phyloP scores from a whole-genome alignment of 257 asterid species.

The Plantago major region DNA sequence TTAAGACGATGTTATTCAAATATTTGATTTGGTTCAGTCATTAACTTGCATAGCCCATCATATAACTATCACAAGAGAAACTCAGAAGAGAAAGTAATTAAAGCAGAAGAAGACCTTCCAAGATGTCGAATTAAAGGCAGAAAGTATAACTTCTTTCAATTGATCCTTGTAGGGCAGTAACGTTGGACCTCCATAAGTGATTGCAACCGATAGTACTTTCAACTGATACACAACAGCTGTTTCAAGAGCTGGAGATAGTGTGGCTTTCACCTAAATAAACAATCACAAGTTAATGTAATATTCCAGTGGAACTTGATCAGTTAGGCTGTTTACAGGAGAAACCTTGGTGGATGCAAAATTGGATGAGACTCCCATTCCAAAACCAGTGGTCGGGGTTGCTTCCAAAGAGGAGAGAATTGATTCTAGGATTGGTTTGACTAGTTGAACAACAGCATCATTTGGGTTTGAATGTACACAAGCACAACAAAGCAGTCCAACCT shows the following conservation, averaged over 20 bases:
- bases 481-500: slow-evolving; percentile 95
- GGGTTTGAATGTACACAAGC: slow-evolving; percentile 97
- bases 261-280: slow-evolving; percentile 56
- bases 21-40: too few species aligned
- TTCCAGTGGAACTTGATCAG: slow-evolving; percentile 23
- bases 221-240: slow-evolving; percentile 79
- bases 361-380: slow-evolving; percentile 54
- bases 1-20: too few species aligned
- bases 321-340: slow-evolving; percentile 27
- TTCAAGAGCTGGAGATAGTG: slow-evolving; percentile 90
- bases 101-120: slow-evolving; percentile 76
- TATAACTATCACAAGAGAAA: too few species aligned
- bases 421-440: slow-evolving; percentile 73
- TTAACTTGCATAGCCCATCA: too few species aligned
- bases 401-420: slow-evolving; percentile 68
- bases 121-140: slow-evolving; percentile 89
- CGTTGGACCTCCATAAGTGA: slow-evolving; percentile 90
- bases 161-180: slow-evolving; percentile 66
- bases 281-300: slow-evolving; percentile 21
- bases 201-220: slow-evolving; percentile 89
- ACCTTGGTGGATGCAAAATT: slow-evolving; percentile 66
- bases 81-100: not conserved
- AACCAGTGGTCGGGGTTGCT: slow-evolving; percentile 77
- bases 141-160: slow-evolving; percentile 74
- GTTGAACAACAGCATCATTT: slow-evolving; percentile 74